Percentiles rank a stretch among this genome's conserved stretches.
These are phyloP conservation scores for Dipodascus albidus DNA, from an alignment of 805 yeast genomes.

Conservation along the genomic window DNA sequence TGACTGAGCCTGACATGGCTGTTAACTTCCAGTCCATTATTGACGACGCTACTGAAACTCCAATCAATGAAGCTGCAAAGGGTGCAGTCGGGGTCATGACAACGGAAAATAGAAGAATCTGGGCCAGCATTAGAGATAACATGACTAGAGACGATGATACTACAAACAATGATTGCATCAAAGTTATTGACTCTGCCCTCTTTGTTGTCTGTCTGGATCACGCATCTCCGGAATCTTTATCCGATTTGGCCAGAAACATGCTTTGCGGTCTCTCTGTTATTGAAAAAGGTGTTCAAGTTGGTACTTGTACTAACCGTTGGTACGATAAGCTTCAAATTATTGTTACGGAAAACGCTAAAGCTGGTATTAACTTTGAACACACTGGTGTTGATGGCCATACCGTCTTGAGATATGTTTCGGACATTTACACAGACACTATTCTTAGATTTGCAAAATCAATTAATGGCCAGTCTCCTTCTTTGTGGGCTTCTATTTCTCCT, in stretches of 20 bases:
- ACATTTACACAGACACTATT: slow-evolving; percentile 84
- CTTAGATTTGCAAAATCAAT: slow-evolving; percentile 76
- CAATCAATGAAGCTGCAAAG: slow-evolving; percentile 50
- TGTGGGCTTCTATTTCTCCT: slow-evolving; percentile 50
- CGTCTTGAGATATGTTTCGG: slow-evolving; percentile 75
- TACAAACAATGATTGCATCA: slow-evolving; percentile 57
- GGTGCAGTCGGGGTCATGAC: slow-evolving; percentile 83
- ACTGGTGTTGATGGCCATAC: slow-evolving; percentile 95
- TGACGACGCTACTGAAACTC: slow-evolving; percentile 48
- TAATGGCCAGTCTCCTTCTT: slow-evolving; percentile 61
- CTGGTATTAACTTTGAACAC: slow-evolving; percentile 85
- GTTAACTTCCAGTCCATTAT: slow-evolving; percentile 66
- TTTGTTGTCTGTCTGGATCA: slow-evolving; percentile 80
- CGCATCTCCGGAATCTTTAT: slow-evolving; percentile 43
- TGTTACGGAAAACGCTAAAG: slow-evolving; percentile 79
- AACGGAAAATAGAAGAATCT: slow-evolving; percentile 76
- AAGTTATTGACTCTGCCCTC: slow-evolving; percentile 68
- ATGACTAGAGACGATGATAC: slow-evolving; percentile 29
- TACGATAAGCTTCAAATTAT: slow-evolving; percentile 85
- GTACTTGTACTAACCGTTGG: slow-evolving; percentile 93
- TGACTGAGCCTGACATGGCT: slow-evolving; percentile 65
- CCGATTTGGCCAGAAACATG: slow-evolving; percentile 68
- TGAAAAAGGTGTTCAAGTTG: slow-evolving; percentile 80
- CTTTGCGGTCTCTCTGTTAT: slow-evolving; percentile 74
- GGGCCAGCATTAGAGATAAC: slow-evolving; percentile 66